These are phyloP conservation scores for Vitis rupestris DNA, from an alignment of 164 flowering plant species.

Conservation along the genomic window DNA sequence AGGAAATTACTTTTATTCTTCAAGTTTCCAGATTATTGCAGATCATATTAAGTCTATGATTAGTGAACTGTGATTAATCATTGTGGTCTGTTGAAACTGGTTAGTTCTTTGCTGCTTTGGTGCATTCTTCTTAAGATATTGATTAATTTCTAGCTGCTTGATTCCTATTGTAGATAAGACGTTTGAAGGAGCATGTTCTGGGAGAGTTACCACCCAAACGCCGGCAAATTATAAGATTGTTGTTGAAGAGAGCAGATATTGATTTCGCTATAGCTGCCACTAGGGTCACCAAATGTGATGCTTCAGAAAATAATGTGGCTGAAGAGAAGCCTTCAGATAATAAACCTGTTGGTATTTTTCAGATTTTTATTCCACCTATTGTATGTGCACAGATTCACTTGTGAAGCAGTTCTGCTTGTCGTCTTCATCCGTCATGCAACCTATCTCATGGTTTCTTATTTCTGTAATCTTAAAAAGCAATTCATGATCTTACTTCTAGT, in stretches of 20 bases:
- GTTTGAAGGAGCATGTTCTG: conserved; percentile 87
- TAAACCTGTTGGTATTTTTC: conserved; percentile 37
- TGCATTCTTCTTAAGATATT: background rate
- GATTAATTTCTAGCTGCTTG: background rate
- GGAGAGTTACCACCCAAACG: conserved; percentile 87
- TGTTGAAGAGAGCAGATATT: conserved; percentile 62
- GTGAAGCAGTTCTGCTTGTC: background rate
- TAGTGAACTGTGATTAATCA: too few species aligned
- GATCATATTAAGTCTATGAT: too few species aligned
- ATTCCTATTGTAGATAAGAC: conserved; percentile 61
- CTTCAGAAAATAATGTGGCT: conserved; percentile 25
- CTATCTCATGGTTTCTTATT: background rate
- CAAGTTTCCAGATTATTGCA: too few species aligned
- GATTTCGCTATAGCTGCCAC: conserved; percentile 44
- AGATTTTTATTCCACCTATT: background rate
- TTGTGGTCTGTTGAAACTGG: background rate
- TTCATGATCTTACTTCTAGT: background rate
- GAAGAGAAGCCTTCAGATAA: conserved; percentile 21
- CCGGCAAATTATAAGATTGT: conserved; percentile 70
- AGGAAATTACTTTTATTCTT: too few species aligned
- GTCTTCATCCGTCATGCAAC: conserved; percentile 1
- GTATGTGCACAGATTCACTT: background rate
- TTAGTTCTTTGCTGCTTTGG: background rate
- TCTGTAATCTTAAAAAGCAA: background rate
- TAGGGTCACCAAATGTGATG: conserved; percentile 17